Conservation (phyloP, 805 yeast genomes). For the Kodamaea laetipori region DNA sequence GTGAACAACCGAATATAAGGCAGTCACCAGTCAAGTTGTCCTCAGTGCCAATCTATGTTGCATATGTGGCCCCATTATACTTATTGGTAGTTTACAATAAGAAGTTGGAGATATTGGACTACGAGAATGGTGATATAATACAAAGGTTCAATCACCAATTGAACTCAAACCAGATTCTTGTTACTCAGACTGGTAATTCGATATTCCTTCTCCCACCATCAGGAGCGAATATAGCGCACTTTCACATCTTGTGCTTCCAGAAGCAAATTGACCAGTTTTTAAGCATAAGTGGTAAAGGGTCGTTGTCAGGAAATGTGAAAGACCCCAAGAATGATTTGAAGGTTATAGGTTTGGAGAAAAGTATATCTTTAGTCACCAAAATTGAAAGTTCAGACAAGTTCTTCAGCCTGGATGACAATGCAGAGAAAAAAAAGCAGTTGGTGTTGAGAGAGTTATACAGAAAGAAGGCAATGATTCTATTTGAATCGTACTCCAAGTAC, state of each 20-base stretch:
- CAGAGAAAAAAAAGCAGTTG: conserved; percentile 33
- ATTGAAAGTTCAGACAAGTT: conserved; percentile 27
- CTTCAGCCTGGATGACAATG: conserved; percentile 19
- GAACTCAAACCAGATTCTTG: conserved; percentile 25
- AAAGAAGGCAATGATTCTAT: conserved; percentile 33
- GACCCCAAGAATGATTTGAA: conserved; percentile 33
- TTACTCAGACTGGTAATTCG: conserved; percentile 15
- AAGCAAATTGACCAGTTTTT: conserved; percentile 41
- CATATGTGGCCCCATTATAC: conserved; percentile 36
- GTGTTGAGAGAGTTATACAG: conserved; percentile 38
- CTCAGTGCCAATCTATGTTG: conserved; percentile 27
- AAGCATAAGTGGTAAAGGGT: conserved; percentile 24
- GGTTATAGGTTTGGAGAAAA: conserved; percentile 35
- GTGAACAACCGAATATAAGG: conserved; percentile 11
- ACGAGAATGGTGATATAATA: conserved; percentile 35
- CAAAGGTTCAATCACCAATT: conserved; percentile 38
- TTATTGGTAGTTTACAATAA: conserved; percentile 33
- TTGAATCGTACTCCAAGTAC: conserved; percentile 35
- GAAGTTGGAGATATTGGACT: conserved; percentile 37
- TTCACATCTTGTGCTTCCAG: conserved; percentile 29
- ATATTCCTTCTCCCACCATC: conserved; percentile 26
- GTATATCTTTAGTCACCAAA: conserved; percentile 33
- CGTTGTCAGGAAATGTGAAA: conserved; percentile 17
- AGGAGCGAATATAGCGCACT: conserved; percentile 31
- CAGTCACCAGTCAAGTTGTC: conserved; percentile 27